Evolutionary conservation across 179 eudicot genomes (phyloP), one percentile per base, ranked within the genome.

Genomic region (Nepenthes alata): DNA sequence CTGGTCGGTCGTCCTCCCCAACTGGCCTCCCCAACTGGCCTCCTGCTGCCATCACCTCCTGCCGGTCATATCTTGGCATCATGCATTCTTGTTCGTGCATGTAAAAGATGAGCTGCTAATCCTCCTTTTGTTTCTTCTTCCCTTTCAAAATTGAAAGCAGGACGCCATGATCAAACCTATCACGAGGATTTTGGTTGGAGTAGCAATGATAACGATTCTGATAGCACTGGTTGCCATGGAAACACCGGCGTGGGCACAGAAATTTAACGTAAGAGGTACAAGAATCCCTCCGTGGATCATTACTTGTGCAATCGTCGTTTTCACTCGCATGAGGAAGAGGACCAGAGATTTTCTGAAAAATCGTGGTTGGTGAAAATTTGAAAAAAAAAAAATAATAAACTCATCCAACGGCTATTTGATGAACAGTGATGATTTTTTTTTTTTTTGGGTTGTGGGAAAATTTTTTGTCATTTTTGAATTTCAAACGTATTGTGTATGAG

Each of bases 241-340:
- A 75, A 65, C 73, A 39, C 96, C 98, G 2, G 60, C 37, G 49
- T 86, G 86, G 93, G 81, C 85, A 4, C 68, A 78, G 38, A 93
- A 80, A 71, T 67, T 88, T n/a, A 81, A 72, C 75, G 37, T 84
- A 44, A 74, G 78, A 9, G 88, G 81, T 10, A 66, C 67, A 54
- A 74, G 81, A 67, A 62, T 93, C 65, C 88, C 98, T 71, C 95
- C 98, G 2, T 93, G 98, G 98, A 37, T 93, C 70, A 77, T 93
- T 49, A 83, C 96, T 54, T 89, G 95, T 70, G 93, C 60, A 0
- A 81, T 85, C 63, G 82, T 93, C 47, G 78, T 89, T 48, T 93
- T 93, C 80, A 89, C 84, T 58, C 96, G 95, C 63, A 60, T 83
- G 85, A 83, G 93, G 77, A 90, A 90, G 79, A 78, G 95, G 74